A percentile compares a stretch with the other conserved stretches of the same genome.
phyloP scores from a whole-genome alignment of 495 filamentous ascomycete species.

The Rusavskia elegans region DNA sequence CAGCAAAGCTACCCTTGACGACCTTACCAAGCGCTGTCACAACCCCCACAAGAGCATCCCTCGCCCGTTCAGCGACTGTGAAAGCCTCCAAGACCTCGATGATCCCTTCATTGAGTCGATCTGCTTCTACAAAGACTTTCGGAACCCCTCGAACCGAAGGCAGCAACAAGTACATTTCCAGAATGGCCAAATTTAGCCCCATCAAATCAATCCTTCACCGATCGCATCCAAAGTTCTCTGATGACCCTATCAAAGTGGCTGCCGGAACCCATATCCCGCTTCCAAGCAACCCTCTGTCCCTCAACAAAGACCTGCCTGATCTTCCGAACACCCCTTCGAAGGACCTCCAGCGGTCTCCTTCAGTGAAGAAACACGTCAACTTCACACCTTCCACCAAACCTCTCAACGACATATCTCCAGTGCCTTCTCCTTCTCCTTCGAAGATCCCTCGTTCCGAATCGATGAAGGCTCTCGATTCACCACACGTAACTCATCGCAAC shows the following conservation, averaged over 20 bases:
- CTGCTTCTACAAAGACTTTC: constrained; percentile 26
- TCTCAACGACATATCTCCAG: constrained; percentile 18
- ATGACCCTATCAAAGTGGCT: constrained; percentile 42
- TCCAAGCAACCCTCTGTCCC: constrained; percentile 28
- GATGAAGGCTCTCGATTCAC: constrained; percentile 12
- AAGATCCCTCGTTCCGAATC: constrained; percentile 18
- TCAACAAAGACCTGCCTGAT: constrained; percentile 27
- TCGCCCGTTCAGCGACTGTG: constrained; percentile 44
- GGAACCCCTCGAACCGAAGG: constrained; percentile 9
- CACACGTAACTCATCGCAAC: constrained; percentile 9
- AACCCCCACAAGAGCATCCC: constrained; percentile 69
- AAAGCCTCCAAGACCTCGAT: constrained; percentile 38
- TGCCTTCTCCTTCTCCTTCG: constrained; percentile 28
- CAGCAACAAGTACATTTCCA: constrained; percentile 15
- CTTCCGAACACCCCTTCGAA: constrained; percentile 11
- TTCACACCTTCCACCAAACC: constrained; percentile 39
- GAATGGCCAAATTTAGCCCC: constrained; percentile 9
- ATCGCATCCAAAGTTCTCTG: constrained; percentile 43
- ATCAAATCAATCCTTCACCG: constrained; percentile 48
- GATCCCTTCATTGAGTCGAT: constrained; percentile 36
- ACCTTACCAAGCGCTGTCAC: constrained; percentile 36
- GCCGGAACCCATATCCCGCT: constrained; percentile 41
- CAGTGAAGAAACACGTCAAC: constrained; percentile 39
- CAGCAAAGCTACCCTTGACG: constrained; percentile 19
- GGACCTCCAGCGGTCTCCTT: constrained; percentile 21